Evolutionary conservation across 192 early-diverging fungal species (phyloP).

Genomic region (Backusella liffmaniae): DNA sequence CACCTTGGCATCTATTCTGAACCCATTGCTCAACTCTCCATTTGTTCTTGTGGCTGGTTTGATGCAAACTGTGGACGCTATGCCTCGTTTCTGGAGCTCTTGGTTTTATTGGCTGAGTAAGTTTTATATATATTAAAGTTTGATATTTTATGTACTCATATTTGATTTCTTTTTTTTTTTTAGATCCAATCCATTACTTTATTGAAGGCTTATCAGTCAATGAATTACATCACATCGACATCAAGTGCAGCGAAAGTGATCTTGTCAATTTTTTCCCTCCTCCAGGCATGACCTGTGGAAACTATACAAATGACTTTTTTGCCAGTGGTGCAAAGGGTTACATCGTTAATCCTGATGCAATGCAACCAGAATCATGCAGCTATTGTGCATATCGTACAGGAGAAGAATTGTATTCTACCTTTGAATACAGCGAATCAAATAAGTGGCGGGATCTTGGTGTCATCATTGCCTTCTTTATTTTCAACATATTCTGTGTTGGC

Average conservation of each 20-base stretch:
- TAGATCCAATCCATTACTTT: slow-evolving; percentile 62
- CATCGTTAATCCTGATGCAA: slow-evolving; percentile 5
- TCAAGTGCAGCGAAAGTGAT: slow-evolving; percentile 51
- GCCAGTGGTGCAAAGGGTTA: slow-evolving; percentile 2
- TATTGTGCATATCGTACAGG: slow-evolving; percentile 61
- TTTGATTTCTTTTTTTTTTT: not conserved
- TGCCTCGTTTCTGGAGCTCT: slow-evolving; percentile 67
- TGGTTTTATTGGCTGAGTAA: slow-evolving; percentile 66
- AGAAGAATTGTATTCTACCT: slow-evolving; percentile 49
- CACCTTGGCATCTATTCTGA: slow-evolving; percentile 56
- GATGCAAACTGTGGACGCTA: slow-evolving; percentile 56
- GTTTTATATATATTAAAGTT: not conserved
- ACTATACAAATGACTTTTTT: slow-evolving; percentile 40
- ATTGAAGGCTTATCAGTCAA: slow-evolving; percentile 64
- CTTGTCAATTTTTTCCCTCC: slow-evolving; percentile 54
- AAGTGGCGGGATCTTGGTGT: slow-evolving; percentile 74
- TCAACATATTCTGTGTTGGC: slow-evolving; percentile 55
- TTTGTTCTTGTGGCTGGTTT: slow-evolving; percentile 71
- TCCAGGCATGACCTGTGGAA: slow-evolving; percentile 58
- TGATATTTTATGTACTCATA: not conserved
- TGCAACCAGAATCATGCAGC: slow-evolving; percentile 45
- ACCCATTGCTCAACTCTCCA: slow-evolving; percentile 65
- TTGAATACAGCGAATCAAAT: slow-evolving; percentile 56
- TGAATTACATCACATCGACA: slow-evolving; percentile 49
- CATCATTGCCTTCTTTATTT: slow-evolving; percentile 54